Evolutionary conservation across 2,329 filamentous ascomycete genomes (phyloP).

Genomic region (Fusarium globosum): DNA sequence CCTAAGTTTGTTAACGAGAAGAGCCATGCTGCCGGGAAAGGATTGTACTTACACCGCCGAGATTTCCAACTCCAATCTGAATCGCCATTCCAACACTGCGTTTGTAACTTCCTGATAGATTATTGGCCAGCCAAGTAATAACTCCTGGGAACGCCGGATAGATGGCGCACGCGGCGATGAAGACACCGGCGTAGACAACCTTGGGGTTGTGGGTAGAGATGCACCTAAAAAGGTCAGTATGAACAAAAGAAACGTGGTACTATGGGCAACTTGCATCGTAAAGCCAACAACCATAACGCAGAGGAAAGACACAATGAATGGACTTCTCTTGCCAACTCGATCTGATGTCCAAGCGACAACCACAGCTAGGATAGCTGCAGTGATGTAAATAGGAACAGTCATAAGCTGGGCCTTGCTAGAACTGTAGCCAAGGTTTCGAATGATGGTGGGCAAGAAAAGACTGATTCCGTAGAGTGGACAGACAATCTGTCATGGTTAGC

Average conservation of each 20-base stretch:
- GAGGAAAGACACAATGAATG: constrained; percentile 67
- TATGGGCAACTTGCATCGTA: constrained; percentile 57
- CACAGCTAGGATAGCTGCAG: constrained; percentile 70
- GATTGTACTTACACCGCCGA: constrained; percentile 57
- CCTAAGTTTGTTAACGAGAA: constrained; percentile 48
- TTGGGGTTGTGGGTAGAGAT: constrained; percentile 66
- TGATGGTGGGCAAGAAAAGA: constrained; percentile 72
- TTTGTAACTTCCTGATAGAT: constrained; percentile 75
- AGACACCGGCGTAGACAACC: constrained; percentile 79
- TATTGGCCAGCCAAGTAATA: constrained; percentile 83
- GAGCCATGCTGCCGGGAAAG: rapidly evolving
- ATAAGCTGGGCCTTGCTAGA: constrained; percentile 71
- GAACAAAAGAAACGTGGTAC: too few species aligned
- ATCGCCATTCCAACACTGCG: constrained; percentile 72
- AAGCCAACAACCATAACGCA: constrained; percentile 67
- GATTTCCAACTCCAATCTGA: constrained; percentile 71
- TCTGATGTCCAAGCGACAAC: constrained; percentile 67
- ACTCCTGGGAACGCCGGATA: constrained; percentile 84
- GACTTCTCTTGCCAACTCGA: constrained; percentile 61
- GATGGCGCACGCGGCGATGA: constrained; percentile 80
- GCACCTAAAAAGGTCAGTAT: too few species aligned
- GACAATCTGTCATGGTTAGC: constrained; percentile 53
- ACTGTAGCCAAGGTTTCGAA: constrained; percentile 67
- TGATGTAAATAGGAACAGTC: constrained; percentile 70
- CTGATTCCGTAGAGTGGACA: constrained; percentile 68